Evolutionary conservation across 1,284 basidiomycete genomes (phyloP).

Genomic region (Pholiota adiposa): DNA sequence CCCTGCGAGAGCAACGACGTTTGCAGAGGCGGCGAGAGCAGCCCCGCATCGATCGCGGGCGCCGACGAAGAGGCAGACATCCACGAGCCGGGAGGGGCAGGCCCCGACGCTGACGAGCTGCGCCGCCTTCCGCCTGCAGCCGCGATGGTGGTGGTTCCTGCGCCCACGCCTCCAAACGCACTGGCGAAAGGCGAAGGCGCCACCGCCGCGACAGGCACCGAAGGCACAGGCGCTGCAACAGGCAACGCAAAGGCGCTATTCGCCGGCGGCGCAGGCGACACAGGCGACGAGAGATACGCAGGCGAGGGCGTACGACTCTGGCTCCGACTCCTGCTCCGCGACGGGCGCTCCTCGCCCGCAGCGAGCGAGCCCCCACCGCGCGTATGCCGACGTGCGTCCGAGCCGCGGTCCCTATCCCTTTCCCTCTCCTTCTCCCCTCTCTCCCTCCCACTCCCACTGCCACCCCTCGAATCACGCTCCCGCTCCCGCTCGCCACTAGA

Average conservation of each 20-base stretch:
- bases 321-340: constrained; percentile 25
- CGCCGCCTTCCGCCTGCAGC: constrained; percentile 9
- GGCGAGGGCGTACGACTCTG: constrained; percentile 32
- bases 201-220: not conserved
- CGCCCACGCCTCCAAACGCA: not conserved
- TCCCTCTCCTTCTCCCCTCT: constrained; percentile 11
- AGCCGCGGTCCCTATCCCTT: constrained; percentile 9
- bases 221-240: not conserved
- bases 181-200: not conserved
- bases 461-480: too few species aligned
- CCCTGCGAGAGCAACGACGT: constrained; percentile 6
- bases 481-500: too few species aligned
- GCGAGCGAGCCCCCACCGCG: not conserved
- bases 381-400: constrained; percentile 14
- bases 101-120: constrained; percentile 16
- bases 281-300: constrained; percentile 27
- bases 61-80: constrained; percentile 15
- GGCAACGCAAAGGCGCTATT: not conserved
- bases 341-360: constrained; percentile 25
- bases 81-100: constrained; percentile 16
- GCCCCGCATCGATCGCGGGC: constrained; percentile 19
- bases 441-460: constrained; percentile 8
- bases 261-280: not conserved
- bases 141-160: not conserved
- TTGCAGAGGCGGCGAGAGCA: constrained; percentile 15